Conservation (phyloP, 1,284 basidiomycete species). For the Sanghuangporus baumii region DNA sequence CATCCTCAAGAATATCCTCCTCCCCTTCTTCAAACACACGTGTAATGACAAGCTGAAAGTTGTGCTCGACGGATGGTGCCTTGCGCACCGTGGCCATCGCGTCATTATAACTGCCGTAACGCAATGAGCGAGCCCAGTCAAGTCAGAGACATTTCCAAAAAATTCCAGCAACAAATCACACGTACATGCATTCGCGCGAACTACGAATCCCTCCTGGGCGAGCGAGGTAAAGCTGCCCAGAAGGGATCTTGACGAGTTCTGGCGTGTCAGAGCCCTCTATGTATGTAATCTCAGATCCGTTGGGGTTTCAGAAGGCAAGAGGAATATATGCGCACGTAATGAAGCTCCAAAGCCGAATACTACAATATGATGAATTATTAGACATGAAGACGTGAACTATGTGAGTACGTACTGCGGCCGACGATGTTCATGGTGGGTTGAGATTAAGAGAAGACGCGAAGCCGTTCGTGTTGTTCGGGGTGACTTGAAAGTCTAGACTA, state of each 20-base stretch:
- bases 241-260: slow-evolving; percentile 91
- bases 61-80: slow-evolving; percentile 74
- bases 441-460: slow-evolving; percentile 4
- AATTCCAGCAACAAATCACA: slow-evolving; percentile 20
- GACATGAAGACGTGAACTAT: neutral
- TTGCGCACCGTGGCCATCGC: slow-evolving; percentile 93
- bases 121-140: slow-evolving; percentile 1
- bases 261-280: slow-evolving; percentile 81
- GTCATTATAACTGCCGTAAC: slow-evolving; percentile 78
- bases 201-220: slow-evolving; percentile 88
- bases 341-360: slow-evolving; percentile 78
- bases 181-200: slow-evolving; percentile 96
- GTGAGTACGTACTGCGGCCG: slow-evolving; percentile 65
- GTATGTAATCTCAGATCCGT: neutral
- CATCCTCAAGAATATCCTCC: slow-evolving; percentile 89
- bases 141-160: neutral
- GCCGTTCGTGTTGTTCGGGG: neutral
- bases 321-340: slow-evolving; percentile 41
- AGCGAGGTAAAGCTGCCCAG: slow-evolving; percentile 88
- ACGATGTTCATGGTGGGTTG: slow-evolving; percentile 63
- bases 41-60: slow-evolving; percentile 96
- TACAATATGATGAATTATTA: slow-evolving; percentile 28
- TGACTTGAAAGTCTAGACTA: neutral
- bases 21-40: slow-evolving; percentile 95
- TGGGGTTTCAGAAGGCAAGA: slow-evolving; percentile 15